Conservation (phyloP, 164 flowering plant species). For the Sedum album region DNA sequence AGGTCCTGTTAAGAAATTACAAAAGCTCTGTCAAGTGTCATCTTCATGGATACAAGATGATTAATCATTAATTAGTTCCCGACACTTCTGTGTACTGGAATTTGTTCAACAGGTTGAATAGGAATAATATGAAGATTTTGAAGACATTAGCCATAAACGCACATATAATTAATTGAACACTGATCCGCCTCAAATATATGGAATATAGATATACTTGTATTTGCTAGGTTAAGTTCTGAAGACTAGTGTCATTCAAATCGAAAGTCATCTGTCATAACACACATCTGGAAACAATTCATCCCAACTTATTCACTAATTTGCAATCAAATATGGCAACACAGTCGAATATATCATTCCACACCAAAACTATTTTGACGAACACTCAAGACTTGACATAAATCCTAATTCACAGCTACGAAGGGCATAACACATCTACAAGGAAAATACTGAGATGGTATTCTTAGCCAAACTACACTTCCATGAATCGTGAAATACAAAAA, state of each 20-base stretch:
- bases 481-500: background rate
- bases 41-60: background rate
- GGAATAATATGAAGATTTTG: too few relatives aligned
- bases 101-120: too few relatives aligned
- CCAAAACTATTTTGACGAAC: background rate
- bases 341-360: background rate
- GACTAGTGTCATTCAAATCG: background rate
- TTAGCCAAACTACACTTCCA: background rate
- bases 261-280: background rate
- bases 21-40: background rate
- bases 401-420: background rate
- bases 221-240: background rate
- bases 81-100: too few relatives aligned
- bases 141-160: too few relatives aligned
- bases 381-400: background rate
- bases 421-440: background rate
- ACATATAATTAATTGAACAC: background rate
- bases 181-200: background rate
- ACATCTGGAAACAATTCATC: background rate
- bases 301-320: background rate
- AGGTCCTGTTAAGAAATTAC: conserved; percentile 58
- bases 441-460: background rate
- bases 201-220: background rate
- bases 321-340: background rate
- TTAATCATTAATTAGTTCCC: too few relatives aligned